Percentiles rank a stretch among this genome's conserved stretches.
These are phyloP conservation scores for Cyanophora paradoxa DNA, from an alignment of 78 protist genomes.

Conservation along the genomic window DNA sequence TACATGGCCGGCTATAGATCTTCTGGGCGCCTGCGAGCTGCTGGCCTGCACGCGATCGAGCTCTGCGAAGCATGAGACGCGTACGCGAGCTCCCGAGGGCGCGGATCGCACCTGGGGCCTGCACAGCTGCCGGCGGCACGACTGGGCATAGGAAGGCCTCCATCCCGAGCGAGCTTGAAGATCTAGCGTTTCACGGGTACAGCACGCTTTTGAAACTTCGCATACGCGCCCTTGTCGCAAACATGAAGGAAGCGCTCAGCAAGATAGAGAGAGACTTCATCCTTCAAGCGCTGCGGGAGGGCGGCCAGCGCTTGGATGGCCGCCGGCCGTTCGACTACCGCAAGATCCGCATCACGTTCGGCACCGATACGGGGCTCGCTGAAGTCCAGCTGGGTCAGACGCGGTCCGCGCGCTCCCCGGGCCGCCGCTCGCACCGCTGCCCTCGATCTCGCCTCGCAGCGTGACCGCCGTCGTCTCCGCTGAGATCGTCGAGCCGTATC, in stretches of 20 bases:
- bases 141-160: too few relatives aligned
- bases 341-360: background rate
- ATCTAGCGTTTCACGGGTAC: too few relatives aligned
- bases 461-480: slow-evolving; percentile 48
- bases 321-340: slow-evolving; percentile 8
- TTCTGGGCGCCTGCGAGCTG: too few relatives aligned
- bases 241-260: background rate
- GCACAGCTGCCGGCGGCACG: too few relatives aligned
- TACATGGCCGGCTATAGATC: too few relatives aligned
- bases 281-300: background rate
- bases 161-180: too few relatives aligned
- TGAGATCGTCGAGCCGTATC: slow-evolving; percentile 65
- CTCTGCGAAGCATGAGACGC: too few relatives aligned
- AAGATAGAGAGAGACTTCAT: background rate
- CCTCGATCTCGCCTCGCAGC: background rate
- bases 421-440: background rate
- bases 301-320: slow-evolving; percentile 17
- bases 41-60: too few relatives aligned
- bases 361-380: background rate
- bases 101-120: too few relatives aligned
- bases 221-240: too few relatives aligned
- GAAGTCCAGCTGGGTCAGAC: slow-evolving; percentile 72
- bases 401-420: background rate
- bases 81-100: too few relatives aligned
- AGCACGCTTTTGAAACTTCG: too few relatives aligned